phyloP scores from a whole-genome alignment of 2,329 filamentous ascomycete genomes.

The Thielaviopsis populi region DNA sequence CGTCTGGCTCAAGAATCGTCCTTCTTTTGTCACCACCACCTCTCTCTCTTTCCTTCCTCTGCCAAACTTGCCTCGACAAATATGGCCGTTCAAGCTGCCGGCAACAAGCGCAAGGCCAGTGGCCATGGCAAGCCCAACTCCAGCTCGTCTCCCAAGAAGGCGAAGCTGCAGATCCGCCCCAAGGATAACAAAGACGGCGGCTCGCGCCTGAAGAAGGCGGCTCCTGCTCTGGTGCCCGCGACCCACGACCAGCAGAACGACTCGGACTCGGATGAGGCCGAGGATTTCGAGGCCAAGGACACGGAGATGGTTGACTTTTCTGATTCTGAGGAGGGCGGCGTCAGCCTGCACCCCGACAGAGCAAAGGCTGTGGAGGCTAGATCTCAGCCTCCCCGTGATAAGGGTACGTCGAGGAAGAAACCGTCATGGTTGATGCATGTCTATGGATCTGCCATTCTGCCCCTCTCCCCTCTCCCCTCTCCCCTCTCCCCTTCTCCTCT shows the following conservation, averaged over 20 bases:
- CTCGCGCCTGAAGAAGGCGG: slow-evolving; percentile 21
- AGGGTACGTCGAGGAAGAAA: slow-evolving; percentile 9
- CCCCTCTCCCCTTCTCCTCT: too few relatives aligned
- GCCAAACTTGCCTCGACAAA: slow-evolving; percentile 6
- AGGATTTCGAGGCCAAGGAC: slow-evolving; percentile 27
- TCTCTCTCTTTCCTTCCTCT: slow-evolving; percentile 8
- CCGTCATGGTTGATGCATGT: not conserved
- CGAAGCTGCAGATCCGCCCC: slow-evolving; percentile 28
- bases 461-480: too few relatives aligned
- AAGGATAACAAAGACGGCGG: slow-evolving; percentile 21
- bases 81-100: slow-evolving; percentile 27
- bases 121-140: slow-evolving; percentile 30
- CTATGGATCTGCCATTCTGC: not conserved
- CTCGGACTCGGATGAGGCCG: slow-evolving; percentile 27
- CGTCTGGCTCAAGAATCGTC: not conserved
- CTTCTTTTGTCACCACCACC: not conserved
- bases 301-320: slow-evolving; percentile 32
- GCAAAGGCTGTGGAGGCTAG: slow-evolving; percentile 24
- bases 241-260: slow-evolving; percentile 22
- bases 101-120: slow-evolving; percentile 43
- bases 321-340: slow-evolving; percentile 40
- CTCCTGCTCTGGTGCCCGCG: slow-evolving; percentile 21
- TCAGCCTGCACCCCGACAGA: slow-evolving; percentile 28
- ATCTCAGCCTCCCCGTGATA: slow-evolving; percentile 11
- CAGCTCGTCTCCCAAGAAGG: slow-evolving; percentile 36